Evolutionary conservation across 1,284 basidiomycete genomes (phyloP), one percentile per base, ranked within the genome.

Genomic region (Phaffia rhodozyma): DNA sequence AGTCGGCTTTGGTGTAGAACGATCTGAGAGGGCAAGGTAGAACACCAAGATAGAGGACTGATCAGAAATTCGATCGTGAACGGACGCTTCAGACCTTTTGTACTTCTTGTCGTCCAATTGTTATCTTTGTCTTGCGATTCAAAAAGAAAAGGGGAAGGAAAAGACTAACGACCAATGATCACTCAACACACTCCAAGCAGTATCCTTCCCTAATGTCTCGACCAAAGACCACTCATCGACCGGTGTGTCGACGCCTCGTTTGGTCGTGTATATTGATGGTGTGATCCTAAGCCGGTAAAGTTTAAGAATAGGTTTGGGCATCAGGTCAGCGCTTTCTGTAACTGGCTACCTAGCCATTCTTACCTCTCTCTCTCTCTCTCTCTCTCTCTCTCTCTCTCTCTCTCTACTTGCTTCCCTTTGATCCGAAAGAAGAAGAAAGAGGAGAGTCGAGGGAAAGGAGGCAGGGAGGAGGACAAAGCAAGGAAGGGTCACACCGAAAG

Each of bases 1-100:
- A 68, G 61, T 74, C 73, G 34, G 67, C 67, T 25, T 62, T 52
- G 7, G 69, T 71, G 63, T 69, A 71, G 66, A 73, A 74, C 13
- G 73, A 68, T n/a, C 73, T 73, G 56, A 49, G 3, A 7, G 29
- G 21, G 16, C 25, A 2, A 18, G 32, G 25, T 16, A 49, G 38
- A 51, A 50, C 9, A 6, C 5, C 20, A 38, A 47, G 20, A n/a
- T n/a, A n/a, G n/a, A n/a, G n/a, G n/a, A n/a, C n/a, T n/a, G n/a
- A n/a, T n/a, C n/a, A n/a, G n/a, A n/a, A n/a, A n/a, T n/a, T n/a
- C n/a, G n/a, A n/a, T n/a, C n/a, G n/a, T n/a, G n/a, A n/a, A n/a
- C n/a, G n/a, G n/a, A n/a, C n/a, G n/a, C n/a, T n/a, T n/a, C n/a
- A n/a, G n/a, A n/a, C n/a, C n/a, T n/a, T n/a, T n/a, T n/a, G n/a